phyloP scores from a whole-genome alignment of 2,329 filamentous ascomycete genomes.

The Ophiosphaerella narmari region DNA sequence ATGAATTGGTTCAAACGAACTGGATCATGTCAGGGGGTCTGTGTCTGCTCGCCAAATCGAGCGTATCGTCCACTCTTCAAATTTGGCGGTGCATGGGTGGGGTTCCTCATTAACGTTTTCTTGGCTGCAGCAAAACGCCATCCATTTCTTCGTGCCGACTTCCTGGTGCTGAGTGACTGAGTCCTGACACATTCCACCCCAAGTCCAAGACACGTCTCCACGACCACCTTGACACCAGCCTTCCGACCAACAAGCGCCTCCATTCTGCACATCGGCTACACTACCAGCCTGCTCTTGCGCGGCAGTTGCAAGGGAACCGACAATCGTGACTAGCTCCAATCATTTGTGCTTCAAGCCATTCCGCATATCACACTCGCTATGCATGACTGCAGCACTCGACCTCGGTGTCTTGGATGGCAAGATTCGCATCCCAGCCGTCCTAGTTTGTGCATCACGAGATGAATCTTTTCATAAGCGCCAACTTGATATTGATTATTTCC shows the following conservation, averaged over 20 bases:
- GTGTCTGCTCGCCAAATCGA: constrained; percentile 35
- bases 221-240: not conserved
- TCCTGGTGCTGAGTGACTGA: constrained; percentile 16
- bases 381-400: constrained; percentile 30
- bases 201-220: not conserved
- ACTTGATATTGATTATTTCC: constrained; percentile 15
- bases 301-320: constrained; percentile 3
- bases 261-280: not conserved
- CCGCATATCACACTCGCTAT: constrained; percentile 30
- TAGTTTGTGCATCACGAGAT: constrained; percentile 38
- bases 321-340: not conserved
- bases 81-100: constrained; percentile 30
- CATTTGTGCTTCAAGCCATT: constrained; percentile 22
- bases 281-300: not conserved
- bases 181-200: constrained; percentile 23
- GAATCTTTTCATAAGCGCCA: constrained; percentile 26
- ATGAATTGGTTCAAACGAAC: constrained; percentile 34
- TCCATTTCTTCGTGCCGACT: constrained; percentile 9
- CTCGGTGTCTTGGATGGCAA: constrained; percentile 26
- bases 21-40: constrained; percentile 39
- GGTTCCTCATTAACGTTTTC: constrained; percentile 20
- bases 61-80: constrained; percentile 20
- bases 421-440: constrained; percentile 25
- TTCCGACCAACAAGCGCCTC: not conserved
- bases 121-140: constrained; percentile 27